These are phyloP conservation scores for Jaenimonas drosophilae DNA, from an alignment of 208 protist genomes.

Conservation along the genomic window DNA sequence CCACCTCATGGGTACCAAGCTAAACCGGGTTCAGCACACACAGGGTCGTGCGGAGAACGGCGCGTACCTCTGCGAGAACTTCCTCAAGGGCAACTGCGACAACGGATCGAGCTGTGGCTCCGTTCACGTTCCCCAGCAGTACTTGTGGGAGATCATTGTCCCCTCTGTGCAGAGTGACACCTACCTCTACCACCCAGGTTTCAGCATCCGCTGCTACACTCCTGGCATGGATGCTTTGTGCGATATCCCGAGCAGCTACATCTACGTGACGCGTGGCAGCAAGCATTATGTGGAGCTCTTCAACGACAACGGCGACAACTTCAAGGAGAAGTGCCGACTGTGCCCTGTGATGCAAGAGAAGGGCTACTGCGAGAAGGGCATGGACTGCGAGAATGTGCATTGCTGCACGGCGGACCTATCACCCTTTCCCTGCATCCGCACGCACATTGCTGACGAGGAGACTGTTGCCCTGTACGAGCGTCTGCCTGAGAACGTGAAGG, in stretches of 20 bases:
- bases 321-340: constrained; percentile 65
- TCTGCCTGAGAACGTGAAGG: constrained; percentile 31
- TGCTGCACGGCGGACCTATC: constrained; percentile 31
- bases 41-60: constrained; percentile 20
- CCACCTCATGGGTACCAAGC: constrained; percentile 29
- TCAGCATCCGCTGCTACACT: constrained; percentile 63
- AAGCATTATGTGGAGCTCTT: constrained; percentile 54
- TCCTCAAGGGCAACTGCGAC: constrained; percentile 42
- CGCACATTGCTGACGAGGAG: constrained; percentile 43
- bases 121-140: constrained; percentile 57
- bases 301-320: constrained; percentile 75
- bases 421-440: constrained; percentile 31
- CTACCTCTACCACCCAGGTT: constrained; percentile 39
- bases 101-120: constrained; percentile 27
- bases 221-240: constrained; percentile 58
- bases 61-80: constrained; percentile 49
- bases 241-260: constrained; percentile 53
- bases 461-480: constrained; percentile 38
- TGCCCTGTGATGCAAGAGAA: constrained; percentile 25
- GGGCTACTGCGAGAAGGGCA: constrained; percentile 31
- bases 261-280: constrained; percentile 48
- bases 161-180: constrained; percentile 21
- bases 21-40: constrained; percentile 43
- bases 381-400: constrained; percentile 48
- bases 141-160: constrained; percentile 55